Evolutionary conservation across 139 green algal genomes (phyloP), one percentile per base, ranked within the genome.

Genomic region (Klebsormidium nitens): DNA sequence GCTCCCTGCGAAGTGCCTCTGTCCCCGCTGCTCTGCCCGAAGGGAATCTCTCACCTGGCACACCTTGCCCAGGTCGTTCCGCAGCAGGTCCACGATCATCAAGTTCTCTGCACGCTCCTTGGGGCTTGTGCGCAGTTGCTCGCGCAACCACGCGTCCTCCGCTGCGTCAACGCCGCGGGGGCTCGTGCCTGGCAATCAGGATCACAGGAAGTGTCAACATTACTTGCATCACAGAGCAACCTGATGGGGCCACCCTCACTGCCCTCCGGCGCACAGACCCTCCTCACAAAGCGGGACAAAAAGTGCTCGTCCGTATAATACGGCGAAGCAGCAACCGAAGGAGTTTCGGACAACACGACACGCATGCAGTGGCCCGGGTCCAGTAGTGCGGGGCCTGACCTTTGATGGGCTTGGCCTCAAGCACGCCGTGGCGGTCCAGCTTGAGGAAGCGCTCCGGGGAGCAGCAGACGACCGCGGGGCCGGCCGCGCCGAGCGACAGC

Each of bases 51-150:
- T n/a, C n/a, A n/a, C n/a, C 67, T 88, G 55, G 66, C 87, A 93
- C 42, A 95, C 86, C 0, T 81, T 71, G 6, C 89, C 91, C 29
- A 99, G 86, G 76, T 99, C 94, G 75, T 99, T 98, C 31, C 94
- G 84, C 49, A 99, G 81, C 68, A 99, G 84, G 84, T 99, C 94
- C 39, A 98, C 93, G 40, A 99, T 99, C 94, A 99, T 99, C n/a
- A 99, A 82, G 72, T 99, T 99, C 79, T 99, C 94, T 5, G 93
- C 90, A 2, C 91, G 82, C 64, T 96, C 91, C 84, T 98, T 99
- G 56, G 93, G 90, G 17, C 82, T 91, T 38, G 34, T 36, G 29
- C 66, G 71, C 26, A 93, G 81, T 44, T 63, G 77, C 31, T 49
- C 58, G 6, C 80, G 81, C 26, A 87, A 63, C 2, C 62, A 60